Percentiles rank a stretch among this genome's conserved stretches.
Evolutionary conservation across 257 asterid species (phyloP).

Genomic region (Forsythia suspensa): DNA sequence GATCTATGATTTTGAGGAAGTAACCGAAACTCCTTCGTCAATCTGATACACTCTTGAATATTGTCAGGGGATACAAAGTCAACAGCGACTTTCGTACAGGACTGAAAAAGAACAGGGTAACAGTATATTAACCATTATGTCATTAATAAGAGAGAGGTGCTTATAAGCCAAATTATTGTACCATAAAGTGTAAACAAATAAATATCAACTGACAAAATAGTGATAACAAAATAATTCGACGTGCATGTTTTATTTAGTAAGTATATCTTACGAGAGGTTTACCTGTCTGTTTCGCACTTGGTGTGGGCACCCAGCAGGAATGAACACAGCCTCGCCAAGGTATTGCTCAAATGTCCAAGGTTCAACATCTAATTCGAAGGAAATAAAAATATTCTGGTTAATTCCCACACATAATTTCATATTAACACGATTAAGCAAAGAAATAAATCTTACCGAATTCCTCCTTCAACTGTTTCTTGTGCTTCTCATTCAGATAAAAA

Average conservation of each 20-base stretch:
- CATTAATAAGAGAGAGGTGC: background rate
- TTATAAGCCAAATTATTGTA: background rate
- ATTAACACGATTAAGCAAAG: background rate
- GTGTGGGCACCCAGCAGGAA: slow-evolving; percentile 51
- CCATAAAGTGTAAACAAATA: background rate
- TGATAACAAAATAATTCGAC: background rate
- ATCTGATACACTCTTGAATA: slow-evolving; percentile 40
- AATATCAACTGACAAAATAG: background rate
- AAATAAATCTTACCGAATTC: slow-evolving; percentile 35
- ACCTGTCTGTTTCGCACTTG: slow-evolving; percentile 56
- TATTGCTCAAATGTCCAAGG: slow-evolving; percentile 52
- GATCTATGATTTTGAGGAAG: slow-evolving; percentile 48
- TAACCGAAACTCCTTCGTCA: slow-evolving; percentile 50
- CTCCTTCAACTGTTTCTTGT: slow-evolving; percentile 41
- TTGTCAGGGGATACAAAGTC: slow-evolving; percentile 55
- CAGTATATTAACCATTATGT: slow-evolving; percentile 1
- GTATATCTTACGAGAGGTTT: background rate
- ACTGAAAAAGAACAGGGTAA: slow-evolving; percentile 27
- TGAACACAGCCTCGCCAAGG: slow-evolving; percentile 48
- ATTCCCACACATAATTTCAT: background rate
- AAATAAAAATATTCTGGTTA: background rate
- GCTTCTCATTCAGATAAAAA: slow-evolving; percentile 43
- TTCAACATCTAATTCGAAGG: slow-evolving; percentile 30
- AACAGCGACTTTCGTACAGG: slow-evolving; percentile 43
- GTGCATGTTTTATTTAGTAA: background rate